Evolutionary conservation across 1,139 yeast genomes (phyloP), one percentile per base, ranked within the genome.

Genomic region (Hyphopichia burtonii): DNA sequence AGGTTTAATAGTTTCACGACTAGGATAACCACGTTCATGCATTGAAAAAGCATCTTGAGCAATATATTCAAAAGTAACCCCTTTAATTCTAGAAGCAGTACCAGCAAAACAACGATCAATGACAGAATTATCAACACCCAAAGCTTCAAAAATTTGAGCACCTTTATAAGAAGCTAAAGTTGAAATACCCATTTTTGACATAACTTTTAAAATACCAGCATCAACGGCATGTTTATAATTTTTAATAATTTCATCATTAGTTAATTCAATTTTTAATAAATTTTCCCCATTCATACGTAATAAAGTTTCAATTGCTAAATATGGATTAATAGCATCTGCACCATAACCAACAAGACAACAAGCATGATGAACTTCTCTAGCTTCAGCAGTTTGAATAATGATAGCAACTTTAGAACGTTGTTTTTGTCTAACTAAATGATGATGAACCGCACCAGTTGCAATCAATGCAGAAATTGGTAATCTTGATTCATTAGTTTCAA

Each of bases 171-270:
- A 88, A 19, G 97, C 96, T 63, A 93, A 76, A 30, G 99, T 93
- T 32, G 98, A 91, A 56, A 93, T 93, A 76, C 99, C 99, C 98
- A 93, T 93, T 76, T 93, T 93, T 37, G 97, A 88, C 99, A 93
- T 93, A 47, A 93, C 97, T 72, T 93, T 93, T 59, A 89, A 74
- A 52, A 93, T 85, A 67, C 98, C 98, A 44, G 90, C 84, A 61
- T 91, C 96, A 48, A 87, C 75, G 16, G 97, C 83, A 51, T 79
- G 73, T 63, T 84, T 86, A 71, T 88, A 93, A 72, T 93, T 91
- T 42, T 72, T 73, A 49, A 91, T 66, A 48, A 90, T 76, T 51
- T 77, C 63, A 31, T 77, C 79, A 48, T 82, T 82, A 31, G 82
- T 61, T 44, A 86, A 63, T 37, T 69, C 78, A 49, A 80, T 77